Conservation (phyloP, 352 stramenopile species). For the Pythium dissotocum region DNA sequence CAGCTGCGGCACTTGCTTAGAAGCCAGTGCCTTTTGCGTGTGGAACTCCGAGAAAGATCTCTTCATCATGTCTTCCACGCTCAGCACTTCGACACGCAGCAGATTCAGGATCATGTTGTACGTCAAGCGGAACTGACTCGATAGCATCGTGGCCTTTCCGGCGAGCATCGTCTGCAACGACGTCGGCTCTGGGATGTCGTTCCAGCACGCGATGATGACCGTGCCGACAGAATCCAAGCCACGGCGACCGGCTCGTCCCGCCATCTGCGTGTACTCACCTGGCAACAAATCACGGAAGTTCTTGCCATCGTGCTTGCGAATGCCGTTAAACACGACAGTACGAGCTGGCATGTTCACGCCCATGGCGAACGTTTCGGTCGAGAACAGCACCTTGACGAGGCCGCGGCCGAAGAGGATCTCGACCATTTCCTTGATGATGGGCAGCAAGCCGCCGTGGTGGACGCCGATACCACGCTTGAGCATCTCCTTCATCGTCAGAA, state of each 20-base stretch:
- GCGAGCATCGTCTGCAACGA: slow-evolving; percentile 95
- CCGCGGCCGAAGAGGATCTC: slow-evolving; percentile 98
- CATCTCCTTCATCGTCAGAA: slow-evolving; percentile 97
- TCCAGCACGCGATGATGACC: slow-evolving; percentile 96
- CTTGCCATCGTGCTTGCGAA: slow-evolving; percentile 97
- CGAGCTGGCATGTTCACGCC: slow-evolving; percentile 99
- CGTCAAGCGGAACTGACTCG: slow-evolving; percentile 97
- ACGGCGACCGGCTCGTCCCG: slow-evolving; percentile 95
- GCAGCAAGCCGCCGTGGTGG: slow-evolving; percentile 96
- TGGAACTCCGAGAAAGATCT: slow-evolving; percentile 96
- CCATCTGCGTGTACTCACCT: slow-evolving; percentile 96
- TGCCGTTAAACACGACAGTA: slow-evolving; percentile 96
- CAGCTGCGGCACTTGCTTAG: slow-evolving; percentile 75
- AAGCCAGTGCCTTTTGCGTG: slow-evolving; percentile 86
- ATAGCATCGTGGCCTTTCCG: slow-evolving; percentile 93
- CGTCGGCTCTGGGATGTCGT: slow-evolving; percentile 97
- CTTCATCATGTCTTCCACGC: slow-evolving; percentile 97
- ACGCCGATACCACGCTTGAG: slow-evolving; percentile 96
- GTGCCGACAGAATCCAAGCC: slow-evolving; percentile 97
- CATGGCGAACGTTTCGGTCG: slow-evolving; percentile 99
- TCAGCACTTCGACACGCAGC: slow-evolving; percentile 89
- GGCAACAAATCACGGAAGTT: slow-evolving; percentile 89
- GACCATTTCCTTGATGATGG: slow-evolving; percentile 99
- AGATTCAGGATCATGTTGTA: slow-evolving; percentile 99
- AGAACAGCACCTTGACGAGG: slow-evolving; percentile 98